Evolutionary conservation across 306 rosid species (phyloP), one percentile per base, ranked within the genome.

Genomic region (Quercus alba): DNA sequence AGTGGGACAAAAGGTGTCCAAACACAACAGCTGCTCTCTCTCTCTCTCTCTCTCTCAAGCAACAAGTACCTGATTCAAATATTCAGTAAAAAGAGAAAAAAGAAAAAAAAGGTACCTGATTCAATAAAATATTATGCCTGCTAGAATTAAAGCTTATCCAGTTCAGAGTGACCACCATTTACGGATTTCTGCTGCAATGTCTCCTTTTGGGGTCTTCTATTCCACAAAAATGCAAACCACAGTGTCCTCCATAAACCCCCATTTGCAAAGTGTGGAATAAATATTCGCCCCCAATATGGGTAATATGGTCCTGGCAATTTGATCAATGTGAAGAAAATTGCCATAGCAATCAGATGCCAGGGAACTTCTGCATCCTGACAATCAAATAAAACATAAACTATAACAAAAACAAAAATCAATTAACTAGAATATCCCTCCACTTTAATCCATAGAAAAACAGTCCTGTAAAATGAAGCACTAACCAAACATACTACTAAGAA

Each of bases 281-380:
- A 23, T 81, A 95, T 82, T 66, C 96, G 93, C 41, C 98, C 98
- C 97, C 94, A 91, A 35, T 81, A 95, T 33, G 99, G 98, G 58
- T 89, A 93, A 84, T 83, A 89, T n/a, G 99, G 98, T 41, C 98
- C 98, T 0, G 95, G 96, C 78, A 91, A 77, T 83, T 95, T 95
- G 84, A 95, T 71, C 82, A 95, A 58, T 12, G 97, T 87, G 96
- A 89, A 95, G 83, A 93, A 84, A 72, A 87, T 76, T 12, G 97
- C 93, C 76, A 87, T 76, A 46, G 82, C 88, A 76, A 95, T 88
- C 84, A 96, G 88, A 91, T 96, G 97, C 97, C 99, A 93, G 3
- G 98, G 97, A 80, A 93, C 90, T 90, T 91, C 86, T 55, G 95
- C 92, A 81, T 86, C 94, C 98, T 95, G 96, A 85, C 79, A 87